Evolutionary conservation across 2,329 filamentous ascomycete genomes (phyloP).

Genomic region (Hyphodiscus sp.): DNA sequence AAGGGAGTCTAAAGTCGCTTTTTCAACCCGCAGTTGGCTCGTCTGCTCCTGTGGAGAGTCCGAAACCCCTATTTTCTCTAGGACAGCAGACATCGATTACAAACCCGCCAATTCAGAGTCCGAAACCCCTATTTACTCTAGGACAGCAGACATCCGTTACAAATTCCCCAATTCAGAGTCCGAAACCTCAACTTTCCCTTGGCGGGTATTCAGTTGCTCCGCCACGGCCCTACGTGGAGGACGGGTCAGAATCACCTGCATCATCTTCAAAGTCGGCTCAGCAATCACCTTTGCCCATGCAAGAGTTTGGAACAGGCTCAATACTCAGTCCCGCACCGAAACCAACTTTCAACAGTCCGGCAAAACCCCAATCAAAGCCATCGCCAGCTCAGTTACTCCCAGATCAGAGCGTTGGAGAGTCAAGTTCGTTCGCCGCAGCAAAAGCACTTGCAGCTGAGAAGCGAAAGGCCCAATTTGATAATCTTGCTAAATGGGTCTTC

Average conservation of each 20-base stretch:
- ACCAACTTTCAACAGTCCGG: background rate
- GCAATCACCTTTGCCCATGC: background rate
- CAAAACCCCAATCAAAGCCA: background rate
- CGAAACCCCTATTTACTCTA: conserved; percentile 1
- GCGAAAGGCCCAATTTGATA: conserved; percentile 6
- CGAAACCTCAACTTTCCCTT: background rate
- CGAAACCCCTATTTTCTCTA: background rate
- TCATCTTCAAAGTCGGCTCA: background rate
- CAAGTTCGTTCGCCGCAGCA: background rate
- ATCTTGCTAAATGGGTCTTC: conserved; percentile 23
- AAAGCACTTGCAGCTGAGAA: background rate
- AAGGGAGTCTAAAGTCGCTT: background rate
- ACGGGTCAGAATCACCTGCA: background rate
- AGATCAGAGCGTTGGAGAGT: background rate
- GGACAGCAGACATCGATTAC: background rate
- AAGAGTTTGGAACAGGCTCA: background rate
- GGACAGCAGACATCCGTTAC: background rate
- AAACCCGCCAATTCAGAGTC: background rate
- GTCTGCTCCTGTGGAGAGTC: background rate
- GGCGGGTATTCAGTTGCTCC: background rate
- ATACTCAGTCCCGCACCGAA: background rate
- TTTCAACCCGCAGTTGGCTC: no score
- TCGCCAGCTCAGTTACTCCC: background rate
- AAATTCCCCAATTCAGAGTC: background rate
- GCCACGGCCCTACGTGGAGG: background rate